phyloP scores from a whole-genome alignment of 805 yeast species.

The Cyberlindnera maritima region DNA sequence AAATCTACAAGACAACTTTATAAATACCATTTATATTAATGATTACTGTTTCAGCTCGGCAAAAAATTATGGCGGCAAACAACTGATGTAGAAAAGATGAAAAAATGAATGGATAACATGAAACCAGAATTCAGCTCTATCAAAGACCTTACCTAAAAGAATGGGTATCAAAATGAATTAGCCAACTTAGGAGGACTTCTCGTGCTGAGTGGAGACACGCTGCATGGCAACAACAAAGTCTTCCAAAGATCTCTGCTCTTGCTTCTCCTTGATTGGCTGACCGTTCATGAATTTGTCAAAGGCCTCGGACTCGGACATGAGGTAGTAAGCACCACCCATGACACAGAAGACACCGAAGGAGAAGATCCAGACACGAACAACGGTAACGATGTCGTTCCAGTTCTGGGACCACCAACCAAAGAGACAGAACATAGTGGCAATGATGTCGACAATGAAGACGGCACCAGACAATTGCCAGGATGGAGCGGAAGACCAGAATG shows the following conservation, averaged over 20 bases:
- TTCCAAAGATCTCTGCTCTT: constrained; percentile 67
- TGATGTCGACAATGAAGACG: constrained; percentile 82
- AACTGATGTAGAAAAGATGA: constrained; percentile 5
- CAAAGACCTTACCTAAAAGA: constrained; percentile 11
- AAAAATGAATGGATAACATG: constrained; percentile 9
- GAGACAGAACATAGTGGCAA: constrained; percentile 88
- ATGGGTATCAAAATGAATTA: constrained; percentile 13
- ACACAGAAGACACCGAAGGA: constrained; percentile 96
- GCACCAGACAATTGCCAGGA: constrained; percentile 98
- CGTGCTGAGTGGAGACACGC: constrained; percentile 89
- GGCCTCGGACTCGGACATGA: constrained; percentile 78
- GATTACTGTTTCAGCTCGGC: constrained; percentile 2
- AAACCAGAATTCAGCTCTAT: constrained; percentile 17
- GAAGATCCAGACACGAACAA: constrained; percentile 92
- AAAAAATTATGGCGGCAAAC: constrained; percentile 1
- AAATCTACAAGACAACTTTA: background rate
- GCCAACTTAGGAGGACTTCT: constrained; percentile 57
- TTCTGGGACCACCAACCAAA: constrained; percentile 99
- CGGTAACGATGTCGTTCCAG: constrained; percentile 95
- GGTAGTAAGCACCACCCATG: constrained; percentile 94
- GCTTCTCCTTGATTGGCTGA: constrained; percentile 57
- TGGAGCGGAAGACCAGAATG: constrained; percentile 96
- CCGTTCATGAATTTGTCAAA: constrained; percentile 86
- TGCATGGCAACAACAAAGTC: constrained; percentile 84
- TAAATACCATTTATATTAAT: constrained; percentile 4